These are phyloP conservation scores for Fusarium oligoseptatum DNA, from an alignment of 2,329 filamentous ascomycete genomes.

Conservation along the genomic window DNA sequence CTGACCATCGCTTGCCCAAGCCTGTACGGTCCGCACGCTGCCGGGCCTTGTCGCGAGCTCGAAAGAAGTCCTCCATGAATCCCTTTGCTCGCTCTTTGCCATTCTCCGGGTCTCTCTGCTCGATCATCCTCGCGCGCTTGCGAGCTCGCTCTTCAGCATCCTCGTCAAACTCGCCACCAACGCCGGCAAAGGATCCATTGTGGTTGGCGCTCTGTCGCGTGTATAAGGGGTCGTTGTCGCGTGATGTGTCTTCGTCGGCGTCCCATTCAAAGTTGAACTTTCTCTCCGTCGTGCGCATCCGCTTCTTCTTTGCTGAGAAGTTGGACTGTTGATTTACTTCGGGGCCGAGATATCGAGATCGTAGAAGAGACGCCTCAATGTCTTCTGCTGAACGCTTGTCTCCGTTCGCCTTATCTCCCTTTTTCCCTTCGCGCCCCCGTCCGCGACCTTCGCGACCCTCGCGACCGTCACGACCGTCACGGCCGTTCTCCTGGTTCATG, in stretches of 20 bases:
- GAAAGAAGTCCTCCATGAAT: constrained; percentile 85
- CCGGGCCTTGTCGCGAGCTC: constrained; percentile 71
- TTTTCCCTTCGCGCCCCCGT: constrained; percentile 49
- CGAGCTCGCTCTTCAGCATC: constrained; percentile 67
- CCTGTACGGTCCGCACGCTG: constrained; percentile 80
- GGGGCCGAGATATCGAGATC: constrained; percentile 90
- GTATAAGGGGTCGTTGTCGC: constrained; percentile 82
- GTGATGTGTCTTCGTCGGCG: constrained; percentile 85
- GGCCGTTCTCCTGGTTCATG: constrained; percentile 64
- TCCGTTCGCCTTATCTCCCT: constrained; percentile 51
- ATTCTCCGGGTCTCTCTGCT: constrained; percentile 80
- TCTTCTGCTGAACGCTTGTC: constrained; percentile 66
- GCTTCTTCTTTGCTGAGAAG: constrained; percentile 96
- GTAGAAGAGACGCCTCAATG: constrained; percentile 79
- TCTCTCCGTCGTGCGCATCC: constrained; percentile 90
- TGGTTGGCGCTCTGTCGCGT: constrained; percentile 48
- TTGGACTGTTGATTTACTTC: constrained; percentile 85
- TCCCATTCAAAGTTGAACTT: constrained; percentile 99
- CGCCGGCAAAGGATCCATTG: constrained; percentile 60
- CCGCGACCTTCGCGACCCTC: constrained; percentile 43
- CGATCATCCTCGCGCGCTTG: constrained; percentile 76
- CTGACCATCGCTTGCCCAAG: constrained; percentile 94
- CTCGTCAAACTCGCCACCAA: constrained; percentile 65
- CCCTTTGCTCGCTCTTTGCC: constrained; percentile 82
- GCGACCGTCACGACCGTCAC: constrained; percentile 43